Conservation (phyloP, 371 early-diverging fungal genomes). For the Mucor racemosus region DNA sequence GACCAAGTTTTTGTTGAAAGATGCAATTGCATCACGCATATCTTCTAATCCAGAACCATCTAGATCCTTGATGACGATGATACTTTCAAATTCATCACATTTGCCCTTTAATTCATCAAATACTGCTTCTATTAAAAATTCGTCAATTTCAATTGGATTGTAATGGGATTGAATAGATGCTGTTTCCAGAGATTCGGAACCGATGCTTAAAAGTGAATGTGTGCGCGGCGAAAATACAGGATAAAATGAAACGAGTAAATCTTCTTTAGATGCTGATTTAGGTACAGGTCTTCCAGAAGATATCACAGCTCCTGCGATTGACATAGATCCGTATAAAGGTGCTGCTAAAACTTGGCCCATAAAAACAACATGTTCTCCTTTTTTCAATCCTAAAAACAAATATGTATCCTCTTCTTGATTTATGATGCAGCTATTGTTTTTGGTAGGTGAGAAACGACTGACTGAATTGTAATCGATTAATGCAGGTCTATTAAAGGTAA, state of each 20-base stretch:
- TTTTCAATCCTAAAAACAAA: conserved; percentile 27
- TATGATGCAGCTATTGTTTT: conserved; percentile 24
- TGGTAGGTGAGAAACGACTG: conserved; percentile 21
- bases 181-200: conserved; percentile 31
- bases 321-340: conserved; percentile 48
- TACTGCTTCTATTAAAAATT: conserved; percentile 20
- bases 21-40: conserved; percentile 15
- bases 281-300: conserved; percentile 23
- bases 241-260: conserved; percentile 36
- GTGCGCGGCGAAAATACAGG: conserved; percentile 65
- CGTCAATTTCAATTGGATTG: conserved; percentile 4
- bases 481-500: neutral
- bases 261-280: neutral
- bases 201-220: conserved; percentile 59
- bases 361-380: conserved; percentile 49
- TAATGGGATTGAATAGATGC: neutral
- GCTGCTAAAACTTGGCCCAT: conserved; percentile 54
- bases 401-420: conserved; percentile 26
- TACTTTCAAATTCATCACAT: conserved; percentile 9
- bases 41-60: conserved; percentile 15
- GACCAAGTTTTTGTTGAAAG: conserved; percentile 21
- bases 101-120: conserved; percentile 20
- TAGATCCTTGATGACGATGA: conserved; percentile 28
- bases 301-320: conserved; percentile 41
- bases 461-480: conserved; percentile 18